Evolutionary conservation across 2,329 filamentous ascomycete genomes (phyloP), one percentile per base, ranked within the genome.

Genomic region (Trichoderma lentiforme): DNA sequence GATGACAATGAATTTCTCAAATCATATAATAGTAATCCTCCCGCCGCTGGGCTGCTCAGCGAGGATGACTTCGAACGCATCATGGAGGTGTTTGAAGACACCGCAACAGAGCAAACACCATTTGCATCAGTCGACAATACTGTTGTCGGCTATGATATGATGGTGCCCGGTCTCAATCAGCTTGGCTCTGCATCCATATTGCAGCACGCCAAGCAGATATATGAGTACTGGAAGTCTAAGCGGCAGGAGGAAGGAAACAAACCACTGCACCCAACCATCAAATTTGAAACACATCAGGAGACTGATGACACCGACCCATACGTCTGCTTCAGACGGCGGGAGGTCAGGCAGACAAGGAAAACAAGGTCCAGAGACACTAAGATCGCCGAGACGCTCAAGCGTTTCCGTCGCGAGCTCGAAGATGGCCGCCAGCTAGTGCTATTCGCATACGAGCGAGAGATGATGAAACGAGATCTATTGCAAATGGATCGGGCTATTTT

Each of bases 291-390:
- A 61, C 94, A 96, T 74, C 92, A 94, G 79, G 95, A 98, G 75
- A 97, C 92, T 73, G 96, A 99, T 81, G 96, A 99, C 80, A 90
- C 93, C 77, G 96, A 99, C 82, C 96, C 96, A 63, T 99, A 97
- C 83, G 95, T 99, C 78, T 99, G 96, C 83, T 99, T 99, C 88
- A 90, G 96, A 80, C 91, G 96, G 76, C 93, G 96, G 74, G 96
- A 99, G 82, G 93, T 97, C 61, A 92, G 96, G 72, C 94, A 97
- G 81, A 95, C 94, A 64, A 92, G 96, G 77, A 99, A 98, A 84
- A 99, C 96, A 47, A 89, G 96, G 79, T 94, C 93, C 76, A 91
- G 96, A 78, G 96, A 99, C 84, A 93, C 93, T 43, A 95, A 97
- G 82, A 94, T 95, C 77, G 93, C 93, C 70, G 96, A 99, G 80